Conservation (phyloP, 495 filamentous ascomycete species). For the Aspergillus taichungensis region DNA sequence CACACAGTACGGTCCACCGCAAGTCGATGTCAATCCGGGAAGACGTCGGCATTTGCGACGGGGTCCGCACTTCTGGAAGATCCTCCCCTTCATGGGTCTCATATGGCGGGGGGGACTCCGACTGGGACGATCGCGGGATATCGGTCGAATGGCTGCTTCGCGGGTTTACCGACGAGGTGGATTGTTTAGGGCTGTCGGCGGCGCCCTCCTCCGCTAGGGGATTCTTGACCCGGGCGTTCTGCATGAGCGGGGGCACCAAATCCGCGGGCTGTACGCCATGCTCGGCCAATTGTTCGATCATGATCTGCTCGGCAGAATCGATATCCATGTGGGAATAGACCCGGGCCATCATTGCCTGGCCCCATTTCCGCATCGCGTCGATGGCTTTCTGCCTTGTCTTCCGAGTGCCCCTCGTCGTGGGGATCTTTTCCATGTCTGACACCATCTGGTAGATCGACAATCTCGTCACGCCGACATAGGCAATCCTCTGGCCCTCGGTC, state of each 20-base stretch:
- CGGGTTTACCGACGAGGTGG: constrained; percentile 19
- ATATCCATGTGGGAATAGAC: constrained; percentile 97
- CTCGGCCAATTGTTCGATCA: constrained; percentile 94
- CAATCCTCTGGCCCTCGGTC: constrained; percentile 91
- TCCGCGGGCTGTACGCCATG: constrained; percentile 84
- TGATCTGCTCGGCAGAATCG: constrained; percentile 77
- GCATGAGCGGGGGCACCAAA: constrained; percentile 78
- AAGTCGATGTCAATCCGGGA: constrained; percentile 91
- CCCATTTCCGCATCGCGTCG: constrained; percentile 89
- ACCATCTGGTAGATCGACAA: constrained; percentile 71
- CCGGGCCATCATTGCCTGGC: constrained; percentile 92
- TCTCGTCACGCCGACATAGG: constrained; percentile 85
- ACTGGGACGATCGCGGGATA: constrained; percentile 20
- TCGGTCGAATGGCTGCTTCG: constrained; percentile 21
- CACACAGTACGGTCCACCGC: constrained; percentile 95
- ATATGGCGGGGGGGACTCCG: constrained; percentile 61
- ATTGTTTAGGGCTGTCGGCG: constrained; percentile 16
- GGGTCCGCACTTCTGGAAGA: constrained; percentile 64
- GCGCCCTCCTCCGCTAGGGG: constrained; percentile 57
- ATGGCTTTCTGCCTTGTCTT: constrained; percentile 58
- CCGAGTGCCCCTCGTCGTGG: constrained; percentile 45
- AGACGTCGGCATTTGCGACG: constrained; percentile 69
- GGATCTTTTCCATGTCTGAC: constrained; percentile 51
- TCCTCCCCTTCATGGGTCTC: constrained; percentile 60
- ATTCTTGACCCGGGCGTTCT: constrained; percentile 88